Base-by-base conservation (phyloP, 2,329 filamentous ascomycete species). In the Alternaria sp. region DNA sequence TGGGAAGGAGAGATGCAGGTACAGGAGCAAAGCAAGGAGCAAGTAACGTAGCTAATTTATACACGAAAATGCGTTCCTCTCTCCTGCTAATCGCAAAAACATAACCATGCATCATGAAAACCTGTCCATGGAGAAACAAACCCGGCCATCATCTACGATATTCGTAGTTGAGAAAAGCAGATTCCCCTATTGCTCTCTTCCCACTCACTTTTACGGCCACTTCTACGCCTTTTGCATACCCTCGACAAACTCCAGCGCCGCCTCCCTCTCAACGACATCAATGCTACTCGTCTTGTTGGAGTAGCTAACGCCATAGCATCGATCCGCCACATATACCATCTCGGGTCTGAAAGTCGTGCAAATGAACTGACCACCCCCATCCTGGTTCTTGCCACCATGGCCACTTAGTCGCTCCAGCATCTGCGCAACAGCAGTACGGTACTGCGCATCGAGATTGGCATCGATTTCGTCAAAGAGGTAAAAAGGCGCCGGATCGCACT, bases 391-490 rank as follows among this genome's bases (percentile, higher is more conserved):
- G 6, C 73, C 74, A 17, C 72, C 74, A 67, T 72, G 78, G 46
- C 79, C 78, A 31, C 69, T 76, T 46, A 75, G 73, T 68, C 81
- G 85, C 72, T 94, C 84, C 23, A 99, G 84, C 81, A 98, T 91
- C 56, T 91, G 86, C 3, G 95, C 95, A 10, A 99, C 95, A 1
- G 95, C 94, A 1, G 95, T 97, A 61, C 95, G 90, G 81, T 99
- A 99, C 79, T 99, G 95, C 1, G 95, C 93, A 77, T 99, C 95
- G 24, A 99, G 86, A 76, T 99, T 99, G 77, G 95, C 95, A 74
- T 99, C 95, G 64, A 99, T 97, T 79, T 99, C 95, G 77, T 99
- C 95, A 70, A 99, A 99, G 72, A 99, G 93, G 77, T 99, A 97
- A 84, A 99, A 98, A 1, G 95, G 95, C 42, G 94, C 96, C 9